Evolutionary conservation across 2,329 filamentous ascomycete genomes (phyloP).

Genomic region (Nemania sp.): DNA sequence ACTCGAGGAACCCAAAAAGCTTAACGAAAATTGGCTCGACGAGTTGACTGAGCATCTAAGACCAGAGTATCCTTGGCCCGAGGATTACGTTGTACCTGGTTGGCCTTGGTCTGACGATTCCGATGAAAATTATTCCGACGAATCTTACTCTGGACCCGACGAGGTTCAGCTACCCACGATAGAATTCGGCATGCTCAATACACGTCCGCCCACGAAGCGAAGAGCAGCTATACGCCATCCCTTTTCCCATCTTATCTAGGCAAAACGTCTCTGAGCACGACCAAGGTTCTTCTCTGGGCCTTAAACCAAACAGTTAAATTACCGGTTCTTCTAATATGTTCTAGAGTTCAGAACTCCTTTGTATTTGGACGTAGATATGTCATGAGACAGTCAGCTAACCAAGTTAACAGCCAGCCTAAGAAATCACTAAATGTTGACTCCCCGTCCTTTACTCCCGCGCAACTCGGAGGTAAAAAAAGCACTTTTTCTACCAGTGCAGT

Average conservation of each 20-base stretch:
- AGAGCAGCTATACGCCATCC: neutral
- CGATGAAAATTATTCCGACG: no score
- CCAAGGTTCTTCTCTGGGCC: no score
- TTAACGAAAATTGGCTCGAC: no score
- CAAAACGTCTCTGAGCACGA: no score
- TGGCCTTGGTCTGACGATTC: no score
- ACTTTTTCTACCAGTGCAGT: constrained; percentile 91
- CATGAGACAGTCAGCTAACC: constrained; percentile 46
- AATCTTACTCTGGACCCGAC: no score
- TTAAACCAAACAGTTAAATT: no score
- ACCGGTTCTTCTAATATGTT: neutral
- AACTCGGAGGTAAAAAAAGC: constrained; percentile 71
- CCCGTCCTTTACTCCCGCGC: constrained; percentile 87
- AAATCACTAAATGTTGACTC: constrained; percentile 95
- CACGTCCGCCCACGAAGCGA: neutral
- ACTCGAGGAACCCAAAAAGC: no score
- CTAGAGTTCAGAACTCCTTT: neutral
- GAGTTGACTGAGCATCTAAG: no score
- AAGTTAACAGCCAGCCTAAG: constrained; percentile 62
- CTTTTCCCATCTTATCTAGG: no score
- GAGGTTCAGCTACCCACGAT: neutral
- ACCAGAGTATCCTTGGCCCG: no score
- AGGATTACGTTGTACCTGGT: no score
- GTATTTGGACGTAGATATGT: neutral
- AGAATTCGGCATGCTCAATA: neutral